A percentile compares a stretch with the other conserved stretches of the same genome.
Evolutionary conservation across 805 yeast genomes (phyloP).

Genomic region (Teunomyces tritomae): DNA sequence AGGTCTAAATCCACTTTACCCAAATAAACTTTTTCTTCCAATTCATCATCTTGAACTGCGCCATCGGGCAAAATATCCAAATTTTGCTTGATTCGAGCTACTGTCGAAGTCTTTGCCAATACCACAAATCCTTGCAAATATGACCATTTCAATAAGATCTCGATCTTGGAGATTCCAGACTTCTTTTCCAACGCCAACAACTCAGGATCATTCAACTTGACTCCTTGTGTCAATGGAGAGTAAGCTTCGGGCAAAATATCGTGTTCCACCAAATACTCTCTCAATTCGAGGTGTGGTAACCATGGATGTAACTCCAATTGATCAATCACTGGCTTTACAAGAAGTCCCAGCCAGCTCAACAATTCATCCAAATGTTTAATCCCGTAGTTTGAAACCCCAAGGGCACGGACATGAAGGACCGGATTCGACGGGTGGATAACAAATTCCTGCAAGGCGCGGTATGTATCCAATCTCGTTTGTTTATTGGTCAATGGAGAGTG

Average conservation of each 20-base stretch:
- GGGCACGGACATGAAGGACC: constrained; percentile 48
- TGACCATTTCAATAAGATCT: constrained; percentile 71
- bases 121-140: constrained; percentile 54
- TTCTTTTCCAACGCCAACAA: constrained; percentile 49
- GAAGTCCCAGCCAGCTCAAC: constrained; percentile 45
- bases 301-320: constrained; percentile 86
- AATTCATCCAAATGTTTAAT: constrained; percentile 57
- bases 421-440: constrained; percentile 39
- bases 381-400: constrained; percentile 81
- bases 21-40: constrained; percentile 23
- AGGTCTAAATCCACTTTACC: constrained; percentile 42
- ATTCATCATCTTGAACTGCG: constrained; percentile 16
- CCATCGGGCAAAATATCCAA: constrained; percentile 46
- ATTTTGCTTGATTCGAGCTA: constrained; percentile 52
- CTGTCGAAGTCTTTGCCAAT: constrained; percentile 47
- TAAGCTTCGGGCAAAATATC: constrained; percentile 69
- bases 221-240: constrained; percentile 73
- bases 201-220: constrained; percentile 52
- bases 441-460: constrained; percentile 73
- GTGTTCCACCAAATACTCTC: constrained; percentile 54
- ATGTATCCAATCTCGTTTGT: constrained; percentile 55
- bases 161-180: constrained; percentile 53
- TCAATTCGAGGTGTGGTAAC: constrained; percentile 65
- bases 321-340: constrained; percentile 58
- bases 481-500: constrained; percentile 51